A percentile compares a stretch with the other conserved stretches of the same genome.
Conservation (phyloP, 2,329 filamentous ascomycete species). For the Pseudogymnoascus sp. region DNA sequence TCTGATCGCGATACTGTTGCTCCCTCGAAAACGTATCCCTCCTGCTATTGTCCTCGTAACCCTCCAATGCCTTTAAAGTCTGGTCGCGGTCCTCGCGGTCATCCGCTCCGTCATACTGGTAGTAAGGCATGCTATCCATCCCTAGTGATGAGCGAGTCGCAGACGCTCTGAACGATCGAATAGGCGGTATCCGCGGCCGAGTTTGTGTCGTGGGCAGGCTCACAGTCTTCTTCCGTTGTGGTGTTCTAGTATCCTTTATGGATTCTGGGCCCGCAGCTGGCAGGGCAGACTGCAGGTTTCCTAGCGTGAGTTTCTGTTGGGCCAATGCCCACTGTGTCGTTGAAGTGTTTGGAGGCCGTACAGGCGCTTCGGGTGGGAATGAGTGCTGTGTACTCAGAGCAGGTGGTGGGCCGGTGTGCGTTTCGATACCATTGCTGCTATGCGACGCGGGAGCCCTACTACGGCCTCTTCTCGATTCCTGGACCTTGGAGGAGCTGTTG, state of each 20-base stretch:
- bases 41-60: neutral
- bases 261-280: neutral
- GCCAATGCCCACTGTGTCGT: conserved; percentile 10
- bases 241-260: neutral
- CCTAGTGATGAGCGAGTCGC: neutral
- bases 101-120: conserved; percentile 4
- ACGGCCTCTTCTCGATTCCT: neutral
- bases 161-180: conserved; percentile 11
- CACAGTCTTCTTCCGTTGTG: neutral
- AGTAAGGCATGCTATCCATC: conserved; percentile 2
- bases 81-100: conserved; percentile 14
- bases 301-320: conserved; percentile 7
- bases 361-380: neutral
- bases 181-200: conserved; percentile 7
- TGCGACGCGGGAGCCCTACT: conserved; percentile 8
- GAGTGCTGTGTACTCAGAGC: conserved; percentile 9
- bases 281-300: neutral
- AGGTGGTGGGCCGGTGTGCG: conserved; percentile 7
- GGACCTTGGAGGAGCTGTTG: neutral
- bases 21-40: neutral
- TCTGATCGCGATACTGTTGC: conserved; percentile 4
- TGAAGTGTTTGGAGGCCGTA: neutral
- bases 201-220: neutral
- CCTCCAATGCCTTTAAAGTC: conserved; percentile 15
- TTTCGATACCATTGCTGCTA: conserved; percentile 12